Evolutionary conservation across 208 protist species (phyloP), one percentile per base, ranked within the genome.

Genomic region (Leishmania amazonensis): DNA sequence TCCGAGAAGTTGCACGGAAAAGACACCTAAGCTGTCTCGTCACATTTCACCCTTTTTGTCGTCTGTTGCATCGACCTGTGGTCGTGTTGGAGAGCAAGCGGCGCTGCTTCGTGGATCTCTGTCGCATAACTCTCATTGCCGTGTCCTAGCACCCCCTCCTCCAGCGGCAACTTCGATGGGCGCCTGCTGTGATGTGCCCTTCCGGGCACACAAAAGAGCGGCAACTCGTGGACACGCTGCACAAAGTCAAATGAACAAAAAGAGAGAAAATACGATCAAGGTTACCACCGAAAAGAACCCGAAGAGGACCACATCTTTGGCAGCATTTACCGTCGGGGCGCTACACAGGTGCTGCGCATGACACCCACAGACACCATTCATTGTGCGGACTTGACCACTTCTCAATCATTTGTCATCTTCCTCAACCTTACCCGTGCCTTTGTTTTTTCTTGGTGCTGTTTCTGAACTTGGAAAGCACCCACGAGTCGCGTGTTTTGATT

Each of bases 1-100:
- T 79, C 89, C 6, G 79, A 80, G 2, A 78, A 87, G 49, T 84
- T 85, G 35, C 76, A 79, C 49, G 40, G 31, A 54, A 62, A 49
- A 17, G 45, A 78, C 11, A 62, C 5, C 3, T 64, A 38, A 62
- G 51, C 51, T n/a, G 15, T 35, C 31, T 17, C 38, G 31, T 28
- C 6, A 49, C 54, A 5, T 57, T n/a, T 70, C 7, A 19, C 2
- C 9, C 70, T 3, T 7, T 31, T 49, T 45, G 40, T 54, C 45
- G 11, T 54, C 5, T 13, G 70, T 1, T 51, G 28, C 28, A 53
- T 11, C 45, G 13, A 3, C 13, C 28, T 19, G 11, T 31, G 28
- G 21, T 38, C 45, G 2, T 21, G 24, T 54, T 31, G 45, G 42
- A 54, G 13, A 11, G 28, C 47, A 1, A 17, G 21, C 8, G 1